Base-by-base conservation (phyloP, 208 protist genomes). In the Trichomonas gallinae region DNA sequence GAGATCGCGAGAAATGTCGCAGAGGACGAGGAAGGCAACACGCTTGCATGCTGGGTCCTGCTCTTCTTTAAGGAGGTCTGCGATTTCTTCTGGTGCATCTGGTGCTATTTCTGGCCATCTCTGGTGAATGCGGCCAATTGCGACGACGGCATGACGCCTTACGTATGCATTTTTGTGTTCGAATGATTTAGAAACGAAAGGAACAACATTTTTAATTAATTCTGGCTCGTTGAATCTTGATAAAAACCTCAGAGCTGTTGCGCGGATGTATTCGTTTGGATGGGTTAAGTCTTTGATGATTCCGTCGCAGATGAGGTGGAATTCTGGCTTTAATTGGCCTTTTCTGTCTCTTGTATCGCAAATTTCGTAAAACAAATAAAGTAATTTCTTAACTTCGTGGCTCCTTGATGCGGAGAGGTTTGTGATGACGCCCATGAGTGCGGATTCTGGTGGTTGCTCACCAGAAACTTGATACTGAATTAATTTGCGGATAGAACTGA, bases 241-340 rank as follows among this genome's bases (percentile, higher is more conserved):
- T 17, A 82, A 15, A 9, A 96, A 49, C 23, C 93, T 0, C 9
- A 63, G 36, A n/a, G 93, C 51, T 44, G 93, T n/a, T 83, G 49
- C 46, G 13, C 93, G 93, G 26, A 96, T 17, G 72, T 96, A 96
- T 96, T 96, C 49, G 49, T 96, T 96, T 38, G 93, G 93, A 45
- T 96, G 93, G 11, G 26, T 96, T 21, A 96, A 49, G 46, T 96
- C 93, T 34, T 96, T 96, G 17, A 9, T 82, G 10, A 96, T 49
- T 1, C 26, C 49, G 72, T 96, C 51, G 72, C 49, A 82, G 48
- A 96, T 81, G 13, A 96, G 44, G 8, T 11, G 31, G 44, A 82
- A 82, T 38, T 96, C 93, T 9, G 9, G 36, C 34, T 96, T 96
- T 31, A 96, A 31, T 26, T 96, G 45, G 38, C 93, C 51, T 26